Evolutionary conservation across 768 basidiomycete species (phyloP), one percentile per base, ranked within the genome.

Genomic region (Pleurotus citrinopileatus): DNA sequence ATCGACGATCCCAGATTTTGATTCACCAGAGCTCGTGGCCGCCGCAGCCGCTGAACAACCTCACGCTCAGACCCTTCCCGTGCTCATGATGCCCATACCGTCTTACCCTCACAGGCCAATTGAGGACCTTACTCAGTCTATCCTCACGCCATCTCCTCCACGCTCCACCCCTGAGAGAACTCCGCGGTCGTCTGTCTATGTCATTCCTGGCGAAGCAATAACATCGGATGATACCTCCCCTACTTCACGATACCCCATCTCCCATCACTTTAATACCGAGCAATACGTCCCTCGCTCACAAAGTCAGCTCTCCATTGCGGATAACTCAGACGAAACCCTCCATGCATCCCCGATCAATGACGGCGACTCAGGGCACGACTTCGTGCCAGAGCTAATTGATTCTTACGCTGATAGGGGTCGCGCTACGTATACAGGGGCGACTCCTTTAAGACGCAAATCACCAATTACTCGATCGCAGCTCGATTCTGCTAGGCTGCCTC

Each of bases 181-280:
- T 4, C 34, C 48, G 12, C 29, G 34, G 8, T 37, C 48, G 9
- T 51, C 48, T 5, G 34, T 51, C 34, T 51, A 51, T 23, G 48
- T 51, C 7, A 51, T 51, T 9, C 48, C 48, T 7, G 48, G 48
- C 6, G 48, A 51, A 13, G 48, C 48, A 3, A 51, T 51, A 28
- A 51, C 48, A 12, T 51, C 48, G 4, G 48, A 51, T 15, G 48
- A 51, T 37, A 51, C 37, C 17, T 51, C 48, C 5, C 48, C 48
- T 15, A 17, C 48, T 20, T 51, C 48, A 3, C 29, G 48, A 20
- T 22, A 51, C 12, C 48, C 48, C 22, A n/a, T 51, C 29, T 26
- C 48, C 19, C 48, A 34, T 15, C 48, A 28, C 6, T 51, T 51
- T 25, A 36, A n/a, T 23, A 9, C 48, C 34, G 32, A 51, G 8